These are phyloP conservation scores for Ascochyta koolunga DNA, from an alignment of 2,329 filamentous ascomycete species.

Conservation along the genomic window DNA sequence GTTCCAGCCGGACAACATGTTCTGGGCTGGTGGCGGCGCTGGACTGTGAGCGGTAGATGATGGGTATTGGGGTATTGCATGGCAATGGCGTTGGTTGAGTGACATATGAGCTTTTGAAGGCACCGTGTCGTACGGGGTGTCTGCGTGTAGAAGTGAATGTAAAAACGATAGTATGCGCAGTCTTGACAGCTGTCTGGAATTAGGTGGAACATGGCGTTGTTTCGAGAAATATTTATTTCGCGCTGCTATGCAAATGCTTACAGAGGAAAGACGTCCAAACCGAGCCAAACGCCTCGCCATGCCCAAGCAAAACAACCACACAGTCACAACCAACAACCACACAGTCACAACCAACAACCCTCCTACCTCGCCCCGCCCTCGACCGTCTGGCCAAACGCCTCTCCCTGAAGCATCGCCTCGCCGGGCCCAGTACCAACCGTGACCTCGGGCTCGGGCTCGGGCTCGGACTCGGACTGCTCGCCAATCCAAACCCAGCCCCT, in stretches of 20 bases:
- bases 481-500: conserved; percentile 44
- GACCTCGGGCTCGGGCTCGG: too few species aligned
- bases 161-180: too few species aligned
- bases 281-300: too few species aligned
- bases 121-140: not conserved
- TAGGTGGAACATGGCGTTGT: too few species aligned
- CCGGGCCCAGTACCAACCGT: conserved; percentile 25
- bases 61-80: not conserved
- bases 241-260: too few species aligned
- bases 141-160: too few species aligned
- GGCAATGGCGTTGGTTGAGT: conserved; percentile 1
- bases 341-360: too few species aligned
- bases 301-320: too few species aligned
- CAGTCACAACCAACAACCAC: too few species aligned
- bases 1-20: conserved; percentile 5
- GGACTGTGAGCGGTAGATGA: not conserved
- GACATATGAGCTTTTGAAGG: not conserved
- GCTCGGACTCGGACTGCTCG: conserved; percentile 14
- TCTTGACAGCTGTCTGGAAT: too few species aligned
- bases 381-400: conserved; percentile 44
- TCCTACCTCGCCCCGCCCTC: conserved; percentile 17
- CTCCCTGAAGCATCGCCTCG: conserved; percentile 44
- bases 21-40: conserved; percentile 14
- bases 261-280: too few species aligned
- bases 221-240: too few species aligned